Percentiles rank a stretch among this genome's conserved stretches.
Evolutionary conservation across 1,139 yeast genomes (phyloP).

Genomic region (Insectozyma bohioensis): DNA sequence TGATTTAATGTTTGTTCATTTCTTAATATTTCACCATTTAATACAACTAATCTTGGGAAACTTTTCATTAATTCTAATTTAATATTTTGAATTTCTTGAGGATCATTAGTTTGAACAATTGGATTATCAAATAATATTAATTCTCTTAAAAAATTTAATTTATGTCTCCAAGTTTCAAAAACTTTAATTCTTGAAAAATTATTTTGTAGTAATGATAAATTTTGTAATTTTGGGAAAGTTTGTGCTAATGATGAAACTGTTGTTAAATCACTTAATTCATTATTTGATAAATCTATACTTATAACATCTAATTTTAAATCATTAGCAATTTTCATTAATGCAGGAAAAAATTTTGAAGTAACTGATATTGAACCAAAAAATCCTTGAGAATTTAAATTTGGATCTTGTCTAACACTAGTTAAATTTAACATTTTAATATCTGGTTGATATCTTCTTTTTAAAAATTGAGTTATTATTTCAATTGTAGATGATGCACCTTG

Average conservation of each 20-base stretch:
- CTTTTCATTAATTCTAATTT: conserved; percentile 63
- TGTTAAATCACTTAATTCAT: conserved; percentile 62
- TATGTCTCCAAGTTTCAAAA: conserved; percentile 77
- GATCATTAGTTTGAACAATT: conserved; percentile 34
- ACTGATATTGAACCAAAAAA: conserved; percentile 61
- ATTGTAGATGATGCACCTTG: conserved; percentile 45
- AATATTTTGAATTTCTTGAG: conserved; percentile 43
- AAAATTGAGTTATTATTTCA: conserved; percentile 58
- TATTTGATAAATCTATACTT: conserved; percentile 74
- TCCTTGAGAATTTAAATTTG: conserved; percentile 58
- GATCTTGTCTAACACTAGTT: conserved; percentile 67
- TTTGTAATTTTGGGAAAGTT: conserved; percentile 72
- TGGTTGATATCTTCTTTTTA: conserved; percentile 66
- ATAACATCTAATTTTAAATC: conserved; percentile 56
- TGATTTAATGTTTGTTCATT: conserved; percentile 61
- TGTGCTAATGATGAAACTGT: conserved; percentile 66
- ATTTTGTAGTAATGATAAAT: conserved; percentile 79
- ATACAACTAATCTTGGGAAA: conserved; percentile 76
- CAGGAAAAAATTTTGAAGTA: conserved; percentile 82
- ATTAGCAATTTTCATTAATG: conserved; percentile 81
- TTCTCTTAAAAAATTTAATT: conserved; percentile 72
- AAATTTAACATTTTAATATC: conserved; percentile 68
- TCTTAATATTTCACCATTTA: conserved; percentile 77
- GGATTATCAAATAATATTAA: conserved; percentile 79
- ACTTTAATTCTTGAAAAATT: conserved; percentile 55